phyloP scores from a whole-genome alignment of 176 grass and related monocot species.

The Avena sativa region DNA sequence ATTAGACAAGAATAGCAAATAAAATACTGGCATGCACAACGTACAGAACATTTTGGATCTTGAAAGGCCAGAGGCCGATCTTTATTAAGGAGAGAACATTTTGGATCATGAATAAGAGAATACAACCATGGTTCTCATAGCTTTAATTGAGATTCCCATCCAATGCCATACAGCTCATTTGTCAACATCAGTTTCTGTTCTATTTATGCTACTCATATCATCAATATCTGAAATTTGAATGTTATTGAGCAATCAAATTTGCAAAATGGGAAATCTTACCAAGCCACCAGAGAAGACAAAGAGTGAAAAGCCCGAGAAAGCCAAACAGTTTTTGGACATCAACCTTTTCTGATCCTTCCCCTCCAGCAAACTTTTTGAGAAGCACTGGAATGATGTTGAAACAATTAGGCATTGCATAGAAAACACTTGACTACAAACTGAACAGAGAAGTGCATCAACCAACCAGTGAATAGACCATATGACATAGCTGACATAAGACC shows the following conservation, averaged over 20 bases:
- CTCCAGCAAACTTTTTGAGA: conserved; percentile 95
- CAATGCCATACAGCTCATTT: not conserved
- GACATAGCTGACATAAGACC: conserved; percentile 88
- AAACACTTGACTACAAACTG: not conserved
- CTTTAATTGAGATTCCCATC: not conserved
- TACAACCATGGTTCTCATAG: not conserved
- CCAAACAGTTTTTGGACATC: conserved; percentile 98
- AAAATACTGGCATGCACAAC: not conserved
- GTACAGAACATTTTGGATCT: not conserved
- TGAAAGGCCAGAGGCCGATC: not conserved
- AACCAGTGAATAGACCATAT: conserved; percentile 95
- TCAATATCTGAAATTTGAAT: conserved; percentile 9
- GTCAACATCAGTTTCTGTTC: not conserved
- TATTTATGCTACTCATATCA: not conserved
- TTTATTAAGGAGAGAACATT: not conserved
- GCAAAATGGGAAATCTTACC: conserved; percentile 50
- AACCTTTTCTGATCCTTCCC: conserved; percentile 79
- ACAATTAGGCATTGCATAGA: conserved; percentile 14
- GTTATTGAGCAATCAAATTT: conserved; percentile 14
- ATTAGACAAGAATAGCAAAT: not conserved
- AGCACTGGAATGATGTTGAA: conserved; percentile 71
- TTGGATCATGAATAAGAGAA: not conserved
- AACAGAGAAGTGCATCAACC: conserved; percentile 26
- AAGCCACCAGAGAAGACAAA: conserved; percentile 95
- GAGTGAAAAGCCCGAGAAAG: conserved; percentile 83